Conservation (phyloP, 441 rosid genomes). For the Brassica balearica region DNA sequence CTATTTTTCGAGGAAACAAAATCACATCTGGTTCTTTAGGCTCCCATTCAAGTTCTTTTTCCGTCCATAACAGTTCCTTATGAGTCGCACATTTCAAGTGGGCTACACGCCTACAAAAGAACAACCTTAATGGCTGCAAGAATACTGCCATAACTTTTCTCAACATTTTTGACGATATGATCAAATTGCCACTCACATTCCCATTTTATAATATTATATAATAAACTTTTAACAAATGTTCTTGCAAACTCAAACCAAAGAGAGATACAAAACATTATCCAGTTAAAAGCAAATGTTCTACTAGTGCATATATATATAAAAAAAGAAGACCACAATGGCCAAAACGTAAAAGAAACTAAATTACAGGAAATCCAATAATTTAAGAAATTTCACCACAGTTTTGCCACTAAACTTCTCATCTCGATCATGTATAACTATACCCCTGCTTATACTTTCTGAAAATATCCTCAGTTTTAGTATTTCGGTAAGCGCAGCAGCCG, state of each 20-base stretch:
- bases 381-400: background rate
- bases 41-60: background rate
- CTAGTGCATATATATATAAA: background rate
- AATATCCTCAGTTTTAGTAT: conserved; percentile 83
- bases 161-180: background rate
- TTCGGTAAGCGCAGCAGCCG: conserved; percentile 87
- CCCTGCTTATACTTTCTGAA: conserved; percentile 85
- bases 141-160: background rate
- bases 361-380: background rate
- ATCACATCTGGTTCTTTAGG: background rate
- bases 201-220: conserved; percentile 1
- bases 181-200: background rate
- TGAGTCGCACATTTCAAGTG: background rate
- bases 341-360: conserved; percentile 28
- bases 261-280: conserved; percentile 26
- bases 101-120: background rate
- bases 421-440: conserved; percentile 51
- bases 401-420: conserved; percentile 20
- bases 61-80: background rate
- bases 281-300: conserved; percentile 12
- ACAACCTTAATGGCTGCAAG: background rate
- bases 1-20: background rate
- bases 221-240: background rate
- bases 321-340: conserved; percentile 3
- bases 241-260: conserved; percentile 1